A percentile compares a stretch with the other conserved stretches of the same genome.
phyloP scores from a whole-genome alignment of 2,329 filamentous ascomycete species.

The Colletotrichum cuscutae region DNA sequence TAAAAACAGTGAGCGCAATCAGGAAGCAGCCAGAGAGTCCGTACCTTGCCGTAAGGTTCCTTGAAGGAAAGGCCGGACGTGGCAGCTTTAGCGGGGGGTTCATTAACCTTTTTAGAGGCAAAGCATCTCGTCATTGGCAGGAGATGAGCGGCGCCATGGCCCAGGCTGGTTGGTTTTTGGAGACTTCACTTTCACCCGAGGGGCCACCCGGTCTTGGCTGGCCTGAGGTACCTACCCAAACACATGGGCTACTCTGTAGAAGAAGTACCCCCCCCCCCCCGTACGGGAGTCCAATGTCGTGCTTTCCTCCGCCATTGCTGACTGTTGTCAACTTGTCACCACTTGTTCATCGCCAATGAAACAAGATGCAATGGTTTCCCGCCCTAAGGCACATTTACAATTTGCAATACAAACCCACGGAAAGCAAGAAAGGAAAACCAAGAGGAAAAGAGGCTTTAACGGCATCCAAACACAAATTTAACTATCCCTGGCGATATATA shows the following conservation, averaged over 20 bases:
- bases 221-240: background rate
- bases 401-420: background rate
- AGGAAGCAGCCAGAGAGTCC: background rate
- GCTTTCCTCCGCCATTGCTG: background rate
- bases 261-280: no score
- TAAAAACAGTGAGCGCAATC: background rate
- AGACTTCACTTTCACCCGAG: background rate
- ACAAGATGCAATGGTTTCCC: background rate
- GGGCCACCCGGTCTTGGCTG: background rate
- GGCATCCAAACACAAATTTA: background rate
- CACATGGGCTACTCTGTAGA: no score
- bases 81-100: constrained; percentile 33
- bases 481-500: background rate
- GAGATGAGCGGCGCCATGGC: constrained; percentile 31
- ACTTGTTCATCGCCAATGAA: background rate
- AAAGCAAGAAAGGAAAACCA: background rate
- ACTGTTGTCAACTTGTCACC: background rate
- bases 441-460: no score
- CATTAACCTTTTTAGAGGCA: constrained; percentile 35
- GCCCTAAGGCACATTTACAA: background rate
- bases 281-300: background rate
- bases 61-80: constrained; percentile 31
- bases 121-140: constrained; percentile 33
- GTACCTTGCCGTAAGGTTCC: constrained; percentile 8
- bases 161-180: background rate